Evolutionary conservation across 1,139 yeast species (phyloP).

Genomic region (Yamadazyma dendronema): DNA sequence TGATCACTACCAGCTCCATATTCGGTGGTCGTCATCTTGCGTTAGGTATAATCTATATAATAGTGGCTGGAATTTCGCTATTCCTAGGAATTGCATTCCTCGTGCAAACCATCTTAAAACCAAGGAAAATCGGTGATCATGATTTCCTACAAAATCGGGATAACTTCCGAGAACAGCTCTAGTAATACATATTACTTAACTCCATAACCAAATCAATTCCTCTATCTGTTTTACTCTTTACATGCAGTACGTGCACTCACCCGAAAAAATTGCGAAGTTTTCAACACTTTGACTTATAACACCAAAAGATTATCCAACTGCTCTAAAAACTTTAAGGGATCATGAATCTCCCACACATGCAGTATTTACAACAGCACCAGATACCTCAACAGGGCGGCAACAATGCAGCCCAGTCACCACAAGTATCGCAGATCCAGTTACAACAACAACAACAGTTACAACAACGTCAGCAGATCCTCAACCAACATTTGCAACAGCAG

Average conservation of each 20-base stretch:
- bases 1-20: conserved; percentile 63
- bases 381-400: conserved; percentile 29
- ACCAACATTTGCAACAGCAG: conserved; percentile 33
- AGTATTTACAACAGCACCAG: conserved; percentile 38
- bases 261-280: not conserved
- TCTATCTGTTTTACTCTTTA: too few species aligned
- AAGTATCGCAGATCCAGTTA: conserved; percentile 34
- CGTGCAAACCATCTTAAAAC: conserved; percentile 47
- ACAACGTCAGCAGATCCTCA: conserved; percentile 39
- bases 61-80: conserved; percentile 56
- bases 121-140: conserved; percentile 47
- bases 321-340: too few species aligned
- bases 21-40: conserved; percentile 72
- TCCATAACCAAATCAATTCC: too few species aligned
- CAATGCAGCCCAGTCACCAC: conserved; percentile 35
- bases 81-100: conserved; percentile 48
- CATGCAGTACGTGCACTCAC: too few species aligned
- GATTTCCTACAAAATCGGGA: conserved; percentile 32
- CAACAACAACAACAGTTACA: conserved; percentile 41
- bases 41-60: conserved; percentile 63
- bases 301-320: too few species aligned
- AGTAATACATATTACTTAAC: too few species aligned
- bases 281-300: not conserved
- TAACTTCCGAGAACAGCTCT: conserved; percentile 27
- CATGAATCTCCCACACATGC: conserved; percentile 36